Conservation (phyloP, 768 basidiomycete species). For the Sporobolomyces phaffii region DNA sequence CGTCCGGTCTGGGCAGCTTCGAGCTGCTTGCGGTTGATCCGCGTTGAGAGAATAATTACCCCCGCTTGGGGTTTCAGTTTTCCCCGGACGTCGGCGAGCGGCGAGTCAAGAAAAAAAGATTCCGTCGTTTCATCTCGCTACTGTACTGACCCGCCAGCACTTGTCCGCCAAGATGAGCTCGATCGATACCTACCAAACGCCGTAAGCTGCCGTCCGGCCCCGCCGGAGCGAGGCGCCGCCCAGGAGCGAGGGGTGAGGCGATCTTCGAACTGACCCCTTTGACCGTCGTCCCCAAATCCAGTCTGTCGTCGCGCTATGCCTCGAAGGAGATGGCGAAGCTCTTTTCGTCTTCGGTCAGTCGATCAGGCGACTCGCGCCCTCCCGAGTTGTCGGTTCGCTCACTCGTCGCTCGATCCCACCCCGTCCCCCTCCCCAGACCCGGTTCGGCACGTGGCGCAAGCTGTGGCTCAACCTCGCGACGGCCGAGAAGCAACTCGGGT, state of each 20-base stretch:
- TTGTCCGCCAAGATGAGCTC: slow-evolving; percentile 6
- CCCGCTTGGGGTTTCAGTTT: no score
- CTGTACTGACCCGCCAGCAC: background rate
- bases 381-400: no score
- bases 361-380: background rate
- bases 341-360: slow-evolving; percentile 77
- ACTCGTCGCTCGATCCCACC: background rate
- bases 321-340: slow-evolving; percentile 97
- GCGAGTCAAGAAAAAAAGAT: background rate
- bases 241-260: no score
- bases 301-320: slow-evolving; percentile 76
- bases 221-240: no score
- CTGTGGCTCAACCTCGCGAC: slow-evolving; percentile 95
- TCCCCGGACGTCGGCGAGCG: no score
- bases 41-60: no score
- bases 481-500: slow-evolving; percentile 90
- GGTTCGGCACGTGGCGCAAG: slow-evolving; percentile 89
- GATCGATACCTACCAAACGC: slow-evolving; percentile 41
- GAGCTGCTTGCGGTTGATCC: no score
- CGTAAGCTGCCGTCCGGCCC: slow-evolving; percentile 23
- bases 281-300: no score
- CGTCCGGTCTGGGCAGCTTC: no score
- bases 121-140: background rate
- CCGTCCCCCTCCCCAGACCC: slow-evolving; percentile 56
- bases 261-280: no score